Percentiles rank a stretch among this genome's conserved stretches.
Evolutionary conservation across 352 stramenopile species (phyloP).

Genomic region (Phytophthora ohioensis): DNA sequence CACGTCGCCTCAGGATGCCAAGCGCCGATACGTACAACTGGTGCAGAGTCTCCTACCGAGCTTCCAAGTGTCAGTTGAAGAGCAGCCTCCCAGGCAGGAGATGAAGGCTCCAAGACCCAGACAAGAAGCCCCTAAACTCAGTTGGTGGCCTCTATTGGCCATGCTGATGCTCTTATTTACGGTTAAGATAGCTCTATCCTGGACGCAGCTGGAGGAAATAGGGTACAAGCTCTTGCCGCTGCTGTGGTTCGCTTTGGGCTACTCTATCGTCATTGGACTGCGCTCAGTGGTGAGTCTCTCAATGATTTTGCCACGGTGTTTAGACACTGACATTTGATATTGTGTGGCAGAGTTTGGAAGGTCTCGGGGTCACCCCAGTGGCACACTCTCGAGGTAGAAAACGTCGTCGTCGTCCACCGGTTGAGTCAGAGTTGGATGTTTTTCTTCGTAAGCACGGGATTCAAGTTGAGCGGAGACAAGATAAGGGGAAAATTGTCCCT

Average conservation of each 20-base stretch:
- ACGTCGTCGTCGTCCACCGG: conserved; percentile 18
- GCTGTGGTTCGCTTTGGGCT: conserved; percentile 69
- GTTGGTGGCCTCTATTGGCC: conserved; percentile 30
- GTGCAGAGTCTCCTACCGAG: conserved; percentile 58
- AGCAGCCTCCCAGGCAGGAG: neutral
- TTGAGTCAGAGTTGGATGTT: conserved; percentile 35
- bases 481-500: conserved; percentile 35
- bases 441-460: conserved; percentile 57
- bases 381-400: conserved; percentile 3
- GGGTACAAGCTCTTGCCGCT: conserved; percentile 47
- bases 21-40: conserved; percentile 61
- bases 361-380: conserved; percentile 41
- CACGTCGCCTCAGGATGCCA: conserved; percentile 45
- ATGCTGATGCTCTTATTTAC: conserved; percentile 18
- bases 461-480: conserved; percentile 41
- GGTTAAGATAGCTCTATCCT: conserved; percentile 33
- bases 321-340: neutral
- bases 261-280: conserved; percentile 53
- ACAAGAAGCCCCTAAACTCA: conserved; percentile 14
- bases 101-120: conserved; percentile 17
- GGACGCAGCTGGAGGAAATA: conserved; percentile 31
- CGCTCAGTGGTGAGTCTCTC: conserved; percentile 42
- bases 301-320: no score
- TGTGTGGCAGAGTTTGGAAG: conserved; percentile 49
- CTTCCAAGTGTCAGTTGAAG: conserved; percentile 44